These are phyloP conservation scores for Ustilago cynodontis DNA, from an alignment of 1,284 basidiomycete genomes.

Conservation along the genomic window DNA sequence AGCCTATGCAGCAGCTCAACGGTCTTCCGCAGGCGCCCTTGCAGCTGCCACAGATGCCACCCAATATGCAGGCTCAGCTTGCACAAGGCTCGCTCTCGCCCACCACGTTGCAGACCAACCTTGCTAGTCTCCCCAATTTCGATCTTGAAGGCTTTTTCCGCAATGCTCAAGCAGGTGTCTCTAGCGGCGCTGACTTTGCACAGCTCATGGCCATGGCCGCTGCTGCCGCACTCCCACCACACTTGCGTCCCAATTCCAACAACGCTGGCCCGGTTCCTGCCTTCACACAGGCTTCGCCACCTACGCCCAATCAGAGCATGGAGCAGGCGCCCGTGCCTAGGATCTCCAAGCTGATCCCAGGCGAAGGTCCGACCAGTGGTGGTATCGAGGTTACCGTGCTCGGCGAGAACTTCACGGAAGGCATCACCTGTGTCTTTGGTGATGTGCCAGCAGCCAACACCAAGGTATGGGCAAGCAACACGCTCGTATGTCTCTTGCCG, in stretches of 20 bases:
- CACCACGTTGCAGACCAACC: constrained; percentile 53
- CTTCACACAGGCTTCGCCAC: constrained; percentile 31
- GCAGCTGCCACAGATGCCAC: constrained; percentile 33
- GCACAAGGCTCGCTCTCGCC: constrained; percentile 62
- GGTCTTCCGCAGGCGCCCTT: constrained; percentile 15
- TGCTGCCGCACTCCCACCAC: constrained; percentile 39
- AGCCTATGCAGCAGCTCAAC: constrained; percentile 24
- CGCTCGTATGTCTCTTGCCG: constrained; percentile 90
- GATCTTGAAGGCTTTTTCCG: constrained; percentile 63
- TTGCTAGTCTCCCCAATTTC: constrained; percentile 62
- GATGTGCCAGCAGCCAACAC: constrained; percentile 84
- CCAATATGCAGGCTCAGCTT: constrained; percentile 46
- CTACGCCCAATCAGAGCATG: constrained; percentile 38
- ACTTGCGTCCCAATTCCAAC: constrained; percentile 29
- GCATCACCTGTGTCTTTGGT: constrained; percentile 84
- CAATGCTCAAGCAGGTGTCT: constrained; percentile 49
- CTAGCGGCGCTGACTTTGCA: constrained; percentile 70
- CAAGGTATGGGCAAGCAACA: constrained; percentile 91
- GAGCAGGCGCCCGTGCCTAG: constrained; percentile 59
- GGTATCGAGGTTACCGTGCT: constrained; percentile 95
- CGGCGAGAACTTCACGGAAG: constrained; percentile 77
- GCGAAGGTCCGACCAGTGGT: constrained; percentile 82
- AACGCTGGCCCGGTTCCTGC: constrained; percentile 6
- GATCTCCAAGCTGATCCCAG: constrained; percentile 76
- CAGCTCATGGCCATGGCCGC: constrained; percentile 76